A percentile compares a stretch with the other conserved stretches of the same genome.
Conservation (phyloP, 2,329 filamentous ascomycete genomes). For the Aaosphaeria pasadenensis region DNA sequence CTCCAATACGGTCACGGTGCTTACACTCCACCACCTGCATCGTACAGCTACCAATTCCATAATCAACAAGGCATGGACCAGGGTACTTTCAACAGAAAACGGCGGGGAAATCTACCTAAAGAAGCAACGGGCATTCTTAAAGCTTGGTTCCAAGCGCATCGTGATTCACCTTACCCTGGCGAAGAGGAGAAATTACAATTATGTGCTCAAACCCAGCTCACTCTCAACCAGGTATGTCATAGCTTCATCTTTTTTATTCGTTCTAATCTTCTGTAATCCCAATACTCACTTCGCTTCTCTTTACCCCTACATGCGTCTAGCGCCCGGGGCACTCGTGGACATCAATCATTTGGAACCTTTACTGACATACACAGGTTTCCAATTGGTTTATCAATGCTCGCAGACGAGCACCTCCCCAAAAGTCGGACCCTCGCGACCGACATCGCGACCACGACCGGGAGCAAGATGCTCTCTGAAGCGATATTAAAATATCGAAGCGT, state of each 20-base stretch:
- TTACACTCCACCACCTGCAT: constrained; percentile 8
- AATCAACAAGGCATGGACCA: constrained; percentile 21
- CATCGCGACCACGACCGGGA: too few relatives aligned
- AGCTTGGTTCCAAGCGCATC: constrained; percentile 63
- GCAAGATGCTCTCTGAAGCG: too few relatives aligned
- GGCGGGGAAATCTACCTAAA: constrained; percentile 86
- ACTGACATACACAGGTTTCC: constrained; percentile 51
- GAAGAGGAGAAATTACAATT: constrained; percentile 85
- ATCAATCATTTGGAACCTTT: neutral
- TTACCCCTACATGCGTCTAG: too few relatives aligned
- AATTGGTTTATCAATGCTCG: constrained; percentile 82
- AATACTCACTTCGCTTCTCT: too few relatives aligned
- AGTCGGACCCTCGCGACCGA: too few relatives aligned
- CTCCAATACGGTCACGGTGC: constrained; percentile 12
- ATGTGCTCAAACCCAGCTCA: constrained; percentile 71
- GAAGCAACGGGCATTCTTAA: constrained; percentile 80
- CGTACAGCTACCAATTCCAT: constrained; percentile 24
- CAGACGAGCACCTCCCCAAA: constrained; percentile 45
- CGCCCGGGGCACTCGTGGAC: neutral
- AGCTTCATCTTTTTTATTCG: constrained; percentile 3
- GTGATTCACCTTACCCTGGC: constrained; percentile 73
- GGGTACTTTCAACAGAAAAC: constrained; percentile 45
- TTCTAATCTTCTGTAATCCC: too few relatives aligned
- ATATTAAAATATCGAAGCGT: too few relatives aligned
- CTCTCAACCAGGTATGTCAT: constrained; percentile 63